Evolutionary conservation across 192 early-diverging fungal species (phyloP).

Genomic region (Coemansia sp.): DNA sequence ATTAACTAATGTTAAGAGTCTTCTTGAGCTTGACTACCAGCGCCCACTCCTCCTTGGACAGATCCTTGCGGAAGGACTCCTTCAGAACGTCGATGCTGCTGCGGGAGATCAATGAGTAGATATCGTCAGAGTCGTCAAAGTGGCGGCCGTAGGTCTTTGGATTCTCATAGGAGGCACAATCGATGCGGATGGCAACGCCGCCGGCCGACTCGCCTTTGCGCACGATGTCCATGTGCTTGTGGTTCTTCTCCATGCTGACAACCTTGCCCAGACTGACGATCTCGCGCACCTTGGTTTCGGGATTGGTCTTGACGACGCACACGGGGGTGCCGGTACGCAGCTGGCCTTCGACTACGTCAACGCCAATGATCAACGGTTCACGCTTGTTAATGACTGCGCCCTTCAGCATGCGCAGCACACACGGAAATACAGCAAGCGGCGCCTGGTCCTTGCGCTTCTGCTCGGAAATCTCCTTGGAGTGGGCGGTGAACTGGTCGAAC

Average conservation of each 20-base stretch:
- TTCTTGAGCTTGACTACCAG: slow-evolving; percentile 81
- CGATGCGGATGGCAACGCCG: slow-evolving; percentile 90
- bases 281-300: slow-evolving; percentile 71
- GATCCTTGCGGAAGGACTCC: slow-evolving; percentile 87
- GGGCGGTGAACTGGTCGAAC: slow-evolving; percentile 90
- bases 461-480: slow-evolving; percentile 76
- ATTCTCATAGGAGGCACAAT: slow-evolving; percentile 78
- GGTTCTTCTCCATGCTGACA: slow-evolving; percentile 89
- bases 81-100: slow-evolving; percentile 94
- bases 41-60: slow-evolving; percentile 87
- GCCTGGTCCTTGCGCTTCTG: slow-evolving; percentile 85
- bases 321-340: slow-evolving; percentile 89
- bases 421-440: slow-evolving; percentile 95
- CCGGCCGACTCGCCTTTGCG: slow-evolving; percentile 81
- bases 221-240: slow-evolving; percentile 77
- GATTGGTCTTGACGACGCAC: slow-evolving; percentile 76
- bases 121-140: slow-evolving; percentile 78
- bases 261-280: slow-evolving; percentile 84
- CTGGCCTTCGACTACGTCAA: slow-evolving; percentile 91
- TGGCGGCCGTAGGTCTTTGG: slow-evolving; percentile 92
- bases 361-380: slow-evolving; percentile 92
- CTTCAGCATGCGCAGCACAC: slow-evolving; percentile 83
- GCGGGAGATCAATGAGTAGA: slow-evolving; percentile 83
- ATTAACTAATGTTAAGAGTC: slow-evolving; percentile 53
- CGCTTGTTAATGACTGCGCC: slow-evolving; percentile 93